These are phyloP conservation scores for Chlorella sp. DNA, from an alignment of 139 green algal genomes.

Conservation along the genomic window DNA sequence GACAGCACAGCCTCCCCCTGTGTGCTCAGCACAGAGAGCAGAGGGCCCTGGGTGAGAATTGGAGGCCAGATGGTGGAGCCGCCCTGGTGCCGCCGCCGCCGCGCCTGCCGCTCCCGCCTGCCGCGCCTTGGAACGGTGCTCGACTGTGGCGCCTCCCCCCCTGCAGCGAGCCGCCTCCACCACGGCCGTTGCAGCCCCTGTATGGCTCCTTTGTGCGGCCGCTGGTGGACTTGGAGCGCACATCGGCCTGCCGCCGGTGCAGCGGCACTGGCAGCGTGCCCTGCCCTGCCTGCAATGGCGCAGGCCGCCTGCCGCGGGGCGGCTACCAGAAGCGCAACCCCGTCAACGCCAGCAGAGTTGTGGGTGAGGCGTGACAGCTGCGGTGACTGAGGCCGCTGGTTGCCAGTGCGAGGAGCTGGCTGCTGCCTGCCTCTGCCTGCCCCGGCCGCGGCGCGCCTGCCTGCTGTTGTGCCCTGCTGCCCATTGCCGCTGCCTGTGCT, in stretches of 20 bases:
- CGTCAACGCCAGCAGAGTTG: constrained; percentile 7
- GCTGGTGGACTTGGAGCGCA: not conserved
- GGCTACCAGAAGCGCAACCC: constrained; percentile 35
- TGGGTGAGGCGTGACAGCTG: constrained; percentile 39
- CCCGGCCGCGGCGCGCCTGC: too few species aligned
- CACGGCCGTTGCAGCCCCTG: not conserved
- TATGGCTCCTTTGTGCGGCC: constrained; percentile 17
- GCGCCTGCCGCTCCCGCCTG: not conserved
- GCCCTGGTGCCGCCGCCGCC: not conserved
- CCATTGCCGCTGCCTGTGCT: too few species aligned
- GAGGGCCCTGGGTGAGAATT: too few species aligned
- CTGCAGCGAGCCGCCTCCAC: not conserved
- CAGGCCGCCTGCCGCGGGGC: constrained; percentile 4
- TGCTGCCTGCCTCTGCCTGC: too few species aligned
- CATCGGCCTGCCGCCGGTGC: constrained; percentile 14
- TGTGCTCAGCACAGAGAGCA: too few species aligned
- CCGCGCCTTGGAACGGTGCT: too few species aligned
- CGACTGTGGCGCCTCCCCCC: not conserved
- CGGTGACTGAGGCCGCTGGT: too few species aligned
- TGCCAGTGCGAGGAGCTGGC: too few species aligned
- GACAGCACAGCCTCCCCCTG: too few species aligned
- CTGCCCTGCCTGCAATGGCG: constrained; percentile 8
- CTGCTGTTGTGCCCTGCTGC: too few species aligned
- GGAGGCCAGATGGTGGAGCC: too few species aligned
- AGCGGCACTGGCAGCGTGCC: constrained; percentile 8